A percentile compares a stretch with the other conserved stretches of the same genome.
phyloP scores from a whole-genome alignment of 768 basidiomycete species.

The Mycena floridula region DNA sequence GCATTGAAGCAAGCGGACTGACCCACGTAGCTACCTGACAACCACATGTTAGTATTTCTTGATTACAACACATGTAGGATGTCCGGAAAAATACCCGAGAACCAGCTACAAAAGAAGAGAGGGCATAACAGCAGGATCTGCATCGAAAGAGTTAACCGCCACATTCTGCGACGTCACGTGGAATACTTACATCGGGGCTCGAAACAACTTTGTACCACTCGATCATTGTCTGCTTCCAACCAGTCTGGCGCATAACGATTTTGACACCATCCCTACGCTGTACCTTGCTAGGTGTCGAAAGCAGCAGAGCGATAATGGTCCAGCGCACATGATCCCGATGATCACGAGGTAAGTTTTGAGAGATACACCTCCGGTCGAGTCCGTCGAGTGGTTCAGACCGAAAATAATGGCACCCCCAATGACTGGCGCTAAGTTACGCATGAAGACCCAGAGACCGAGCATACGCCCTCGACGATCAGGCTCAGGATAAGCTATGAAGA shows the following conservation, averaged over 20 bases:
- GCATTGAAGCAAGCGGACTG: too few species aligned
- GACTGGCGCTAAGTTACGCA: slow-evolving; percentile 26
- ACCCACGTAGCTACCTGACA: too few species aligned
- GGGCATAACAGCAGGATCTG: slow-evolving; percentile 26
- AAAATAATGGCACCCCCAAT: slow-evolving; percentile 30
- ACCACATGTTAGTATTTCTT: too few species aligned
- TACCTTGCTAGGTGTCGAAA: slow-evolving; percentile 22
- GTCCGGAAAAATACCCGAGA: too few species aligned
- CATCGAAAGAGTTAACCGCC: background rate
- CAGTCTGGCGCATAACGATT: slow-evolving; percentile 21
- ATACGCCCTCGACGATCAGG: slow-evolving; percentile 26
- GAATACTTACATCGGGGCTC: slow-evolving; percentile 16
- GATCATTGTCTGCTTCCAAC: slow-evolving; percentile 19
- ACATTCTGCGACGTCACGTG: background rate
- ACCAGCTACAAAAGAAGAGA: slow-evolving; percentile 28
- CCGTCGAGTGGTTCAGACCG: slow-evolving; percentile 19
- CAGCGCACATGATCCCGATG: slow-evolving; percentile 29
- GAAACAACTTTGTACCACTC: slow-evolving; percentile 23
- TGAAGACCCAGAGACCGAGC: slow-evolving; percentile 28
- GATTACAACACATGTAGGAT: too few species aligned
- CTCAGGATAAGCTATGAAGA: slow-evolving; percentile 22
- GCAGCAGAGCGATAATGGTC: slow-evolving; percentile 24
- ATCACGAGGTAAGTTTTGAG: slow-evolving; percentile 26
- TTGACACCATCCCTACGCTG: slow-evolving; percentile 25
- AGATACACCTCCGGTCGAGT: slow-evolving; percentile 24